Conservation (phyloP, 2,329 filamentous ascomycete species). For the Allantophomopsis cytisporea region DNA sequence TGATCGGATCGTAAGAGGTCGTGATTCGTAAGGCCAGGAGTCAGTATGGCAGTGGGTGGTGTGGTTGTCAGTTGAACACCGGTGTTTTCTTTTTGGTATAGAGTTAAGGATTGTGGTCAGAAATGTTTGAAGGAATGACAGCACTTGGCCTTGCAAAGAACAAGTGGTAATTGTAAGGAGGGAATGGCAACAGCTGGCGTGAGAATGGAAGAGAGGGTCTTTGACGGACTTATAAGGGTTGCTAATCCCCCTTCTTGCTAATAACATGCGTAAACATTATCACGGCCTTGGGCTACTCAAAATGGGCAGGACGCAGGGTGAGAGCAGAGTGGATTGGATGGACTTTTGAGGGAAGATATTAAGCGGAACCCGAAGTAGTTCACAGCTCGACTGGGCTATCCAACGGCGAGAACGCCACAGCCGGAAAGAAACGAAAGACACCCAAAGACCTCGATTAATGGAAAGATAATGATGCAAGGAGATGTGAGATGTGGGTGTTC, state of each 20-base stretch:
- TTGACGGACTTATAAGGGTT: constrained; percentile 13
- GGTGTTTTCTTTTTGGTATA: too few relatives aligned
- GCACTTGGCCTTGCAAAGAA: constrained; percentile 5
- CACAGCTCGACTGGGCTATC: background rate
- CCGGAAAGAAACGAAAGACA: constrained; percentile 4
- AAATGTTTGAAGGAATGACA: constrained; percentile 19
- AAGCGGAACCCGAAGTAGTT: too few relatives aligned
- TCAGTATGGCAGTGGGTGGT: too few relatives aligned
- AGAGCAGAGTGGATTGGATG: constrained; percentile 8
- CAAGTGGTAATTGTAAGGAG: constrained; percentile 8
- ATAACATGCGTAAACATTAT: constrained; percentile 3
- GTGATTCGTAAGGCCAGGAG: too few relatives aligned
- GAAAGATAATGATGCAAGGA: constrained; percentile 11
- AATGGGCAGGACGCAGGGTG: constrained; percentile 10
- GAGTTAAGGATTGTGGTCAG: constrained; percentile 14
- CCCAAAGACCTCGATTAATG: constrained; percentile 2
- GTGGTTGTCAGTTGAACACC: too few relatives aligned
- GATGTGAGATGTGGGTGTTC: background rate
- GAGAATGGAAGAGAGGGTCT: constrained; percentile 17
- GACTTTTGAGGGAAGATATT: background rate
- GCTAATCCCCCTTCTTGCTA: constrained; percentile 1
- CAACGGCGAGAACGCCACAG: constrained; percentile 5
- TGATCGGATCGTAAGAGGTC: too few relatives aligned
- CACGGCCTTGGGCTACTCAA: constrained; percentile 1
- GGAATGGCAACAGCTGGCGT: constrained; percentile 15